Evolutionary conservation across 768 basidiomycete species (phyloP).

Genomic region (Boletus rubroflammeus): DNA sequence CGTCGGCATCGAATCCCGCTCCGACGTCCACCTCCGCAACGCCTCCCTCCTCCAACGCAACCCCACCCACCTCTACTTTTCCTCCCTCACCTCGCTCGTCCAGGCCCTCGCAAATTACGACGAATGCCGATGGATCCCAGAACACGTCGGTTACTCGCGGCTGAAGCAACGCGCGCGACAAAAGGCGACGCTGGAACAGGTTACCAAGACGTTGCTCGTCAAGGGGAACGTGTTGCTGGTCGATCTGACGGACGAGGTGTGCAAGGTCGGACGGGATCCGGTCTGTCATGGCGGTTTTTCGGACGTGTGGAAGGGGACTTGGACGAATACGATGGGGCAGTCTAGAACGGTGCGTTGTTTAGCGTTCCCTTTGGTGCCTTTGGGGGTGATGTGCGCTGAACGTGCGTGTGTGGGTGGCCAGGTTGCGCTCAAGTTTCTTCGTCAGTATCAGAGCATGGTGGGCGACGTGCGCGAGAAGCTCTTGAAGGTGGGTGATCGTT

Average conservation of each 20-base stretch:
- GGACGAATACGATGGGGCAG: conserved; percentile 46
- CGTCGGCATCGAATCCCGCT: conserved; percentile 47
- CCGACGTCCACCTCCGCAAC: conserved; percentile 60
- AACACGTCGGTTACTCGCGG: conserved; percentile 50
- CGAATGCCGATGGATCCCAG: conserved; percentile 53
- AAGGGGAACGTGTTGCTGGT: conserved; percentile 47
- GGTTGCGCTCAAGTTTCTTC: conserved; percentile 59
- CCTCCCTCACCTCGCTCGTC: conserved; percentile 48
- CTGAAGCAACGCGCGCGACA: conserved; percentile 56
- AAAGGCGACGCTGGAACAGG: conserved; percentile 49
- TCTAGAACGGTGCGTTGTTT: conserved; percentile 16
- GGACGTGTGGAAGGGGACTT: conserved; percentile 58
- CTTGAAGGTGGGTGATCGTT: conserved; percentile 37
- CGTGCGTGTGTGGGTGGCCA: conserved; percentile 15
- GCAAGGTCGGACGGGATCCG: conserved; percentile 42
- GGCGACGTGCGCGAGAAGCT: conserved; percentile 50
- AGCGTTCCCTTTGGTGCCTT: background rate
- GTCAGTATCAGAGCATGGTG: conserved; percentile 45
- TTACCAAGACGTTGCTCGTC: conserved; percentile 53
- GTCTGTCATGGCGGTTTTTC: conserved; percentile 55
- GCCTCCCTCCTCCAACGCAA: conserved; percentile 55
- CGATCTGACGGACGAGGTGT: conserved; percentile 56
- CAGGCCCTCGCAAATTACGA: conserved; percentile 55
- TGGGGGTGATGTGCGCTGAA: background rate
- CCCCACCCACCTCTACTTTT: conserved; percentile 48